Percentiles rank a stretch among this genome's conserved stretches.
Conservation (phyloP, 2,329 filamentous ascomycete genomes). For the Ceratocystis ficicola region DNA sequence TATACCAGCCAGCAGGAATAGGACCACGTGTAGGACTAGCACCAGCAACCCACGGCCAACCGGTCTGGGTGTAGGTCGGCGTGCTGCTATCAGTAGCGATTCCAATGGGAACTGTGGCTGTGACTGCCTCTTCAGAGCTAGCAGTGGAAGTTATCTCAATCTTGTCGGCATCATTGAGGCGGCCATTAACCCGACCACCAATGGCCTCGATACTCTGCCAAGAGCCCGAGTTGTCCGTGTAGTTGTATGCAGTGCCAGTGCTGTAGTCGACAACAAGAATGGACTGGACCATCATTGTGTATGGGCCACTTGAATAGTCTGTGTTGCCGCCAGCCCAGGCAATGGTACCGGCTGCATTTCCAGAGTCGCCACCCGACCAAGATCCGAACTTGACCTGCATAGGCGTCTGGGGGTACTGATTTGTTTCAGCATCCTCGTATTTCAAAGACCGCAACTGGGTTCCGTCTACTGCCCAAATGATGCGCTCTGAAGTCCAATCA, state of each 20-base stretch:
- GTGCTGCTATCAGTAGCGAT: constrained; percentile 46
- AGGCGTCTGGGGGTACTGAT: constrained; percentile 85
- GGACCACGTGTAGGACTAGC: constrained; percentile 41
- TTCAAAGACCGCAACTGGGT: constrained; percentile 64
- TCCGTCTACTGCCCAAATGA: constrained; percentile 78
- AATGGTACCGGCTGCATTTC: constrained; percentile 70
- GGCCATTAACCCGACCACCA: constrained; percentile 65
- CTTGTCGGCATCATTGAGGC: constrained; percentile 43
- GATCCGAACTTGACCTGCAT: constrained; percentile 88
- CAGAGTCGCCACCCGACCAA: constrained; percentile 82
- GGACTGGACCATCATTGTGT: constrained; percentile 69
- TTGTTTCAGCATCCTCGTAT: constrained; percentile 51
- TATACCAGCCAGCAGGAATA: constrained; percentile 70
- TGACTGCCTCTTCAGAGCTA: constrained; percentile 49
- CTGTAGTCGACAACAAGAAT: constrained; percentile 81
- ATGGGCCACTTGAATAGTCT: constrained; percentile 73
- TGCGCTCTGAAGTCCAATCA: constrained; percentile 78
- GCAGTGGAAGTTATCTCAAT: constrained; percentile 38
- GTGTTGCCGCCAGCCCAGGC: constrained; percentile 79
- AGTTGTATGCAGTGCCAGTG: constrained; percentile 73
- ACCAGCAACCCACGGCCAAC: constrained; percentile 55
- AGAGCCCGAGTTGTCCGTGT: constrained; percentile 62
- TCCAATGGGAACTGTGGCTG: constrained; percentile 59
- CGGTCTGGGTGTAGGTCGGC: constrained; percentile 44
- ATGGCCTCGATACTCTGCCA: constrained; percentile 73